Percentiles rank a stretch among this genome's conserved stretches.
Evolutionary conservation across 2,329 filamentous ascomycete species (phyloP).

Genomic region (Mycosphaerella arachidis): DNA sequence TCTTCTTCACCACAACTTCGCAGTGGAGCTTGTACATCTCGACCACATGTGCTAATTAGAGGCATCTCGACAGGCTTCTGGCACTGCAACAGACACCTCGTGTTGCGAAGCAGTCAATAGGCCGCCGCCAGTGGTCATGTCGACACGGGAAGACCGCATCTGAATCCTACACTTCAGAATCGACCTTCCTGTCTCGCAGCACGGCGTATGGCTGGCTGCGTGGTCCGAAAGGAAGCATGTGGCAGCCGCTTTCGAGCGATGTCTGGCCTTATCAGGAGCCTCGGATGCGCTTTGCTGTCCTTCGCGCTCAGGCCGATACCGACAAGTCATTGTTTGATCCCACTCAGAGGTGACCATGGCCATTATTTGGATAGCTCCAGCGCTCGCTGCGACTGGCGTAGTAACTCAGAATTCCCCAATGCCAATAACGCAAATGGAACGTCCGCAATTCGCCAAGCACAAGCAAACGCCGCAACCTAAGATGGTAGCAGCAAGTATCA

Average conservation of each 20-base stretch:
- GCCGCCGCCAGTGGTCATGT: neutral
- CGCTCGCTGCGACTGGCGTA: slow-evolving; percentile 28
- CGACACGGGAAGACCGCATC: neutral
- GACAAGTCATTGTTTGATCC: neutral
- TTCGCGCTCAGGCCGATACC: neutral
- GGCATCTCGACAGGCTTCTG: neutral
- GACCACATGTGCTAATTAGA: neutral
- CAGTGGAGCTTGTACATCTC: slow-evolving; percentile 1
- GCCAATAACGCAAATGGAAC: slow-evolving; percentile 48
- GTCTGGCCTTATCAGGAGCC: neutral
- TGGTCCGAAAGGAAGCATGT: neutral
- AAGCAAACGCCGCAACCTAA: slow-evolving; percentile 56
- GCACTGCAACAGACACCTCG: neutral
- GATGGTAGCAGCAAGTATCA: slow-evolving; percentile 58
- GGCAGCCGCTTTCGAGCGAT: neutral
- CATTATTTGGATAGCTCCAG: slow-evolving; percentile 20
- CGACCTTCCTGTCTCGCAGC: slow-evolving; percentile 12
- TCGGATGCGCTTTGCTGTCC: neutral
- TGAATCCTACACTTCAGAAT: neutral
- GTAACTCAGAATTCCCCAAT: slow-evolving; percentile 27
- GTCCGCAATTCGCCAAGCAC: slow-evolving; percentile 51
- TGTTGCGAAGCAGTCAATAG: neutral
- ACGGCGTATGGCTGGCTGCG: neutral
- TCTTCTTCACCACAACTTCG: neutral
- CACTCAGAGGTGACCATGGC: neutral